Conservation (phyloP, 176 grass and related monocot species). For the Avena insularis region DNA sequence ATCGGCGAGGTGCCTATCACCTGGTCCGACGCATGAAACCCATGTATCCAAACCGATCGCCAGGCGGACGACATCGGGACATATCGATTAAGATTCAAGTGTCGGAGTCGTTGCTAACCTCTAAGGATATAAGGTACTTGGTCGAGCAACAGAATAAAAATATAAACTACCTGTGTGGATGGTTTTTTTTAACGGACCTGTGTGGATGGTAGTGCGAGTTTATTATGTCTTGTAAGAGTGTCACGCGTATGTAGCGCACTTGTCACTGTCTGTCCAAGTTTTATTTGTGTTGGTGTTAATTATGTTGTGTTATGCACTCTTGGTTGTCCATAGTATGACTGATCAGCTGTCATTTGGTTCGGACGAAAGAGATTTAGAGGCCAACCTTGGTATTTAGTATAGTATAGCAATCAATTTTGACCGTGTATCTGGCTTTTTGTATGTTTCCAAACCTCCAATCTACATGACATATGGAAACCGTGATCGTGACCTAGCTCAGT, state of each 20-base stretch:
- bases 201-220: not conserved
- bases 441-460: not conserved
- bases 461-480: not conserved
- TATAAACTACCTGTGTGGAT: not conserved
- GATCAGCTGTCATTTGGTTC: not conserved
- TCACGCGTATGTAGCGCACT: not conserved
- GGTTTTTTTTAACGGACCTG: not conserved
- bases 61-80: too few relatives aligned
- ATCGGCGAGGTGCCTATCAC: too few relatives aligned
- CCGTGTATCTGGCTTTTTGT: not conserved
- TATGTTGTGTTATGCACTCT: not conserved
- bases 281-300: not conserved
- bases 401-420: not conserved
- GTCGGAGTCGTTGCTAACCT: too few relatives aligned
- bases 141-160: not conserved
- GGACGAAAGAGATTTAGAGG: not conserved
- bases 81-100: too few relatives aligned
- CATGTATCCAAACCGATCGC: too few relatives aligned
- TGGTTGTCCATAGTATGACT: not conserved
- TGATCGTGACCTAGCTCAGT: not conserved
- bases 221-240: not conserved
- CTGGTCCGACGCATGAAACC: too few relatives aligned
- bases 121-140: too few relatives aligned
- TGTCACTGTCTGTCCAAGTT: not conserved
- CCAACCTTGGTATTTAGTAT: not conserved